Conservation (phyloP, 805 yeast species). For the Wickerhamomyces bisporus region DNA sequence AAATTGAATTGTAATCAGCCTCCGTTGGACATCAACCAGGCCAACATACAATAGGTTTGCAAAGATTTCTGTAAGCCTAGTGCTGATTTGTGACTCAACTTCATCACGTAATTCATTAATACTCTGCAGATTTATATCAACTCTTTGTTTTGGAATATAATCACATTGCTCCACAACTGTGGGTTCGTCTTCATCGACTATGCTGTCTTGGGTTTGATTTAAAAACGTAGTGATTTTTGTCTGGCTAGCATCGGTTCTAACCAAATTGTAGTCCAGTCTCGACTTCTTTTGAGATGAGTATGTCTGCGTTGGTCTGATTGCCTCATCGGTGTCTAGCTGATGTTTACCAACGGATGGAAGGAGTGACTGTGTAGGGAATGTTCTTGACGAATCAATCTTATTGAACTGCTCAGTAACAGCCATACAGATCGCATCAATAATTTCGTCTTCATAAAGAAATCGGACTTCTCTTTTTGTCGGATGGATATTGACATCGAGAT, state of each 20-base stretch:
- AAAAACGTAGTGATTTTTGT: constrained; percentile 41
- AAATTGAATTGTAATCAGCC: constrained; percentile 80
- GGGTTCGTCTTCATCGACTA: constrained; percentile 1
- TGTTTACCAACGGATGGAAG: constrained; percentile 30
- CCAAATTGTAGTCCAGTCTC: constrained; percentile 60
- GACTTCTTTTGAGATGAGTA: constrained; percentile 17
- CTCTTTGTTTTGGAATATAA: constrained; percentile 24
- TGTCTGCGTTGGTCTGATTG: constrained; percentile 1
- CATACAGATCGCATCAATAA: constrained; percentile 54
- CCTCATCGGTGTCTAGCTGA: constrained; percentile 11
- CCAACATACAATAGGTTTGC: constrained; percentile 75
- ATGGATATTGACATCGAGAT: constrained; percentile 89
- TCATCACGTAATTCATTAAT: constrained; percentile 49
- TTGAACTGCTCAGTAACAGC: constrained; percentile 46
- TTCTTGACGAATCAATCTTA: constrained; percentile 59
- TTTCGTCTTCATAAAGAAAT: constrained; percentile 82
- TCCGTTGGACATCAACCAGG: constrained; percentile 60
- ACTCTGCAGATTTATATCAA: constrained; percentile 49
- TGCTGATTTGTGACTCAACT: constrained; percentile 41
- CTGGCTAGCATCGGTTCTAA: constrained; percentile 68
- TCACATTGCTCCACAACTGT: background rate
- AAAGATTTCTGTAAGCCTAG: constrained; percentile 61
- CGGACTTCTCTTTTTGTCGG: constrained; percentile 94
- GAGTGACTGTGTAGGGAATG: constrained; percentile 60
- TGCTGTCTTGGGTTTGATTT: too few species aligned